Evolutionary conservation across 352 stramenopile genomes (phyloP).

Genomic region (Globisporangium nodosum): DNA sequence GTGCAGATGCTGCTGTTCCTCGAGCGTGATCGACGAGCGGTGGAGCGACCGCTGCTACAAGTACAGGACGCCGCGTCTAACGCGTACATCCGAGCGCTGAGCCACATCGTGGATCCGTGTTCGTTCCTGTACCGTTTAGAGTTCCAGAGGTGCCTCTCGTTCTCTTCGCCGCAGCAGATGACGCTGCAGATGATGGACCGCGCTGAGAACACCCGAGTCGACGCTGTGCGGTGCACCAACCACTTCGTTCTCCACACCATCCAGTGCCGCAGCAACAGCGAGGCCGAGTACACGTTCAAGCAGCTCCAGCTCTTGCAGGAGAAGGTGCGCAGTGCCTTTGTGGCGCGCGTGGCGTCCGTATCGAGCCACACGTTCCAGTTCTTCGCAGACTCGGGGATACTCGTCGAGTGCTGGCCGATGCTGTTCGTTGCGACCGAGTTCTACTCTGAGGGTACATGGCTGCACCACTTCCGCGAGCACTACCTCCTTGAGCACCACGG

Average conservation of each 20-base stretch:
- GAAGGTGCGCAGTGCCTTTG: slow-evolving; percentile 31
- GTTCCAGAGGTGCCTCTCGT: slow-evolving; percentile 41
- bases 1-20: slow-evolving; percentile 39
- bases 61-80: slow-evolving; percentile 45
- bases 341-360: slow-evolving; percentile 20
- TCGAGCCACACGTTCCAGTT: slow-evolving; percentile 56
- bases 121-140: slow-evolving; percentile 39
- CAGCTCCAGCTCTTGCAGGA: slow-evolving; percentile 34
- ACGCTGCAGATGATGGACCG: slow-evolving; percentile 28
- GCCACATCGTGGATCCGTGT: slow-evolving; percentile 42
- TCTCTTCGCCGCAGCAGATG: slow-evolving; percentile 31
- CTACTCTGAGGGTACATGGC: slow-evolving; percentile 34
- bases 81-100: slow-evolving; percentile 40
- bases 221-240: slow-evolving; percentile 7
- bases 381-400: slow-evolving; percentile 52
- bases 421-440: slow-evolving; percentile 46
- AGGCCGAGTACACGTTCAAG: slow-evolving; percentile 27
- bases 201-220: slow-evolving; percentile 7
- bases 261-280: slow-evolving; percentile 33
- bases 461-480: slow-evolving; percentile 17
- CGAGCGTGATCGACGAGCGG: slow-evolving; percentile 27
- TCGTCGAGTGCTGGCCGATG: slow-evolving; percentile 57
- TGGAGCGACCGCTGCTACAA: slow-evolving; percentile 41
- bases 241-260: slow-evolving; percentile 40
- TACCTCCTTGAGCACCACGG: slow-evolving; percentile 6